Evolutionary conservation across 1,284 basidiomycete genomes (phyloP), one percentile per base, ranked within the genome.

Genomic region (Microbotryum violaceum): DNA sequence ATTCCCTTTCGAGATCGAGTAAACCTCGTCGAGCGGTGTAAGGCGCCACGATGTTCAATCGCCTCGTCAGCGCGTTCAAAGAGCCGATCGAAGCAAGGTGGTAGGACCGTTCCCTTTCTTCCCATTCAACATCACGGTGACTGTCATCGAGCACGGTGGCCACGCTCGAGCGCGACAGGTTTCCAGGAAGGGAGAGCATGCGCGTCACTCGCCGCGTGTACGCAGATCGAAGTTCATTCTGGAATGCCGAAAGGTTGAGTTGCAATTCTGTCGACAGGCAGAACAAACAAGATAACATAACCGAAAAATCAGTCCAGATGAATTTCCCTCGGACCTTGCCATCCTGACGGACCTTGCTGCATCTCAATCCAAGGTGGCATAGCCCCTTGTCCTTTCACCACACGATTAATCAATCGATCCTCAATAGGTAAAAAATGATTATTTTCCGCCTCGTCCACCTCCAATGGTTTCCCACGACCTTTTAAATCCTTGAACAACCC

Each of bases 341-440:
- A 8, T 31, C 8, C 31, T 31, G 2, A 21, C 81, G 57, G 62
- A 84, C 85, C 85, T 62, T 79, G 78, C 75, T 92, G 91, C 42
- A 91, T 71, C 74, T 93, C 90, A 4, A 94, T 86, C 89, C 89
- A 94, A 3, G 89, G 87, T n/a, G 91, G 91, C 1, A 85, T 82
- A 2, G 87, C 88, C 18, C 88, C 89, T 70, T 91, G 88, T 46
- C 84, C 79, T 70, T 90, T 86, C 21, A 94, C 82, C 2, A 20
- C 10, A 21, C 3, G 20, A 9, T 8, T 23, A 2, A 45, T 10
- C n/a, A 16, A 57, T 12, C 64, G 64, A 56, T 70, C 74, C 45
- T 73, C 73, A 25, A 73, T 50, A 6, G 60, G 62, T 4, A 76
- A 60, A 55, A 70, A 91, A 0, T 89, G 90, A 71, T 93, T 93